A percentile compares a stretch with the other conserved stretches of the same genome.
phyloP scores from a whole-genome alignment of 2,329 filamentous ascomycete species.

The Nigrograna mackinnonii region DNA sequence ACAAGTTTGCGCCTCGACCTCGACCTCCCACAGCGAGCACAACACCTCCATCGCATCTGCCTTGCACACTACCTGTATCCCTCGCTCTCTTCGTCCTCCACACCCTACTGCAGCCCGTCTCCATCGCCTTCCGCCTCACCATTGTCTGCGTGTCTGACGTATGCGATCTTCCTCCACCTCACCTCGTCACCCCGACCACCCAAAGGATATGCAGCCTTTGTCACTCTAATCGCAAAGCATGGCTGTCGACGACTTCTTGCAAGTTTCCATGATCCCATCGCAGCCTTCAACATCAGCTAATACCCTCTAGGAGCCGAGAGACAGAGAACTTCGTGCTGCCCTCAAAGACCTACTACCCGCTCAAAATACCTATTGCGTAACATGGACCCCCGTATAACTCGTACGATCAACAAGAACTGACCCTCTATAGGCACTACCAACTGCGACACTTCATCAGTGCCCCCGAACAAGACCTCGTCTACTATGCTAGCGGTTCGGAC shows the following conservation, averaged over 20 bases:
- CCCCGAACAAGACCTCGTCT: constrained; percentile 75
- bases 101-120: neutral
- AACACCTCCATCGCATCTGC: neutral
- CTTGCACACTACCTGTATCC: neutral
- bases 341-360: constrained; percentile 50
- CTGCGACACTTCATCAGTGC: constrained; percentile 88
- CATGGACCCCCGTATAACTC: neutral
- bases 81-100: neutral
- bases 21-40: too few relatives aligned
- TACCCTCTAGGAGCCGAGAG: constrained; percentile 46
- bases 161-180: constrained; percentile 10
- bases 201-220: constrained; percentile 29
- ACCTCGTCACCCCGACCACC: constrained; percentile 13
- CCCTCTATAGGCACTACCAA: constrained; percentile 78
- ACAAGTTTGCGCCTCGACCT: neutral
- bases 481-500: constrained; percentile 78
- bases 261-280: constrained; percentile 5
- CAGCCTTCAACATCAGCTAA: constrained; percentile 13
- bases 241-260: constrained; percentile 44
- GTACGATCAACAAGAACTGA: constrained; percentile 13
- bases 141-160: constrained; percentile 11
- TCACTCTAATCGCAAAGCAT: constrained; percentile 33
- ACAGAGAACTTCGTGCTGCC: constrained; percentile 49
- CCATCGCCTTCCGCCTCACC: neutral
- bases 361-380: constrained; percentile 53